phyloP scores from a whole-genome alignment of 257 asterid genomes.

The Solanum raphanifolium region DNA sequence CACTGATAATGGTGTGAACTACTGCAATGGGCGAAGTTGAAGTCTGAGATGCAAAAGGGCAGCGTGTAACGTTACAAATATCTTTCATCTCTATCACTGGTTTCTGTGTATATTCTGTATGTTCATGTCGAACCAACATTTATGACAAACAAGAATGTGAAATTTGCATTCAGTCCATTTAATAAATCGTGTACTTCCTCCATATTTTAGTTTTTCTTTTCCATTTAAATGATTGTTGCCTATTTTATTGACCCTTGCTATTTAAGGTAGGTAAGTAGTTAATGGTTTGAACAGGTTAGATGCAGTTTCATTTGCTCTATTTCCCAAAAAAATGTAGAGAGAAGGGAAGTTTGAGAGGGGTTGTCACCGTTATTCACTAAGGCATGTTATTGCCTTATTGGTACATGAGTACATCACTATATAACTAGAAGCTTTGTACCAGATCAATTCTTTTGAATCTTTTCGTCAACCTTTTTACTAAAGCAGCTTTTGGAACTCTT shows the following conservation, averaged over 20 bases:
- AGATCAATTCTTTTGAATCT: not conserved
- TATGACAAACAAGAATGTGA: conserved; percentile 34
- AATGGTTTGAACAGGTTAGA: not conserved
- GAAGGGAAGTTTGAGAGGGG: not conserved
- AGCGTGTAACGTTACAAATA: not conserved
- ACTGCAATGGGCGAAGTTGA: conserved; percentile 61
- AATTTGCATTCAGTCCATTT: conserved; percentile 27
- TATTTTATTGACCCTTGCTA: not conserved
- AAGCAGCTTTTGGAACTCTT: not conserved
- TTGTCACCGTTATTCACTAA: not conserved
- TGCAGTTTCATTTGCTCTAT: not conserved
- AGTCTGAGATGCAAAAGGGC: conserved; percentile 13
- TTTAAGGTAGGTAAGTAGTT: not conserved
- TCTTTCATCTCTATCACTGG: conserved; percentile 22
- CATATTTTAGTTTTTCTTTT: not conserved
- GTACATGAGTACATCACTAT: not conserved
- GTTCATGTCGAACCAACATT: conserved; percentile 28
- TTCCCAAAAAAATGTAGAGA: not conserved
- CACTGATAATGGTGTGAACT: conserved; percentile 48
- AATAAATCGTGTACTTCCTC: conserved; percentile 17
- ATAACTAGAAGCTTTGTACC: not conserved
- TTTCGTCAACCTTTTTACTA: not conserved
- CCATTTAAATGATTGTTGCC: not conserved
- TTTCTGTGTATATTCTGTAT: conserved; percentile 48
- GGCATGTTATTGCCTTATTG: not conserved